Evolutionary conservation across 2,329 filamentous ascomycete genomes (phyloP).

Genomic region (Ophiostoma pallidulum): DNA sequence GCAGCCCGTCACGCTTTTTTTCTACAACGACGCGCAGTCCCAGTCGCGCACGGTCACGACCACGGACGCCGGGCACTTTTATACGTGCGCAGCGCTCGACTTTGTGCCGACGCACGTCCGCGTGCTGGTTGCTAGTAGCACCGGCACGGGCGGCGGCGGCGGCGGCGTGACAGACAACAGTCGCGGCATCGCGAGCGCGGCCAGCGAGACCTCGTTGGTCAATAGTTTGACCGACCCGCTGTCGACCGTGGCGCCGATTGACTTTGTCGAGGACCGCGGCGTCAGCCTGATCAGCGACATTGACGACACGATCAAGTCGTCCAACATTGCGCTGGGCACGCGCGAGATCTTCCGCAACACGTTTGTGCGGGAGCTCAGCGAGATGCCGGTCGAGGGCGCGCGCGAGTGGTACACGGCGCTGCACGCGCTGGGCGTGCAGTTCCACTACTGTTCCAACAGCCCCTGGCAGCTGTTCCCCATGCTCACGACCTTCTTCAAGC

Average conservation of each 20-base stretch:
- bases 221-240: conserved; percentile 49
- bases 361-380: conserved; percentile 75
- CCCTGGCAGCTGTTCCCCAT: conserved; percentile 96
- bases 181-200: neutral
- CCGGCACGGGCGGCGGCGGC: conserved; percentile 1
- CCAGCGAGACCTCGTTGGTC: conserved; percentile 7
- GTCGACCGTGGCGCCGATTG: conserved; percentile 69
- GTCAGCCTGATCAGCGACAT: conserved; percentile 95
- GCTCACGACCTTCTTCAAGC: conserved; percentile 72
- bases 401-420: conserved; percentile 79
- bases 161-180: neutral
- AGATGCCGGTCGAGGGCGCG: conserved; percentile 78
- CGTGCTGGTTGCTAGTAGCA: conserved; percentile 58
- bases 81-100: conserved; percentile 66
- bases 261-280: conserved; percentile 66
- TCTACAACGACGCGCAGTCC: conserved; percentile 78
- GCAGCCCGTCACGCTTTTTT: conserved; percentile 81
- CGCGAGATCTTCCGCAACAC: conserved; percentile 95
- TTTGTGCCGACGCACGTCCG: conserved; percentile 87
- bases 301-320: conserved; percentile 94
- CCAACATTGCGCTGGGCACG: conserved; percentile 77
- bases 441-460: conserved; percentile 99
- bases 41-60: conserved; percentile 78
- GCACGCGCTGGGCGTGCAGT: conserved; percentile 67
- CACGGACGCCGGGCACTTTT: conserved; percentile 83